phyloP scores from a whole-genome alignment of 169 alveolate species.

The Plasmodium malariae region DNA sequence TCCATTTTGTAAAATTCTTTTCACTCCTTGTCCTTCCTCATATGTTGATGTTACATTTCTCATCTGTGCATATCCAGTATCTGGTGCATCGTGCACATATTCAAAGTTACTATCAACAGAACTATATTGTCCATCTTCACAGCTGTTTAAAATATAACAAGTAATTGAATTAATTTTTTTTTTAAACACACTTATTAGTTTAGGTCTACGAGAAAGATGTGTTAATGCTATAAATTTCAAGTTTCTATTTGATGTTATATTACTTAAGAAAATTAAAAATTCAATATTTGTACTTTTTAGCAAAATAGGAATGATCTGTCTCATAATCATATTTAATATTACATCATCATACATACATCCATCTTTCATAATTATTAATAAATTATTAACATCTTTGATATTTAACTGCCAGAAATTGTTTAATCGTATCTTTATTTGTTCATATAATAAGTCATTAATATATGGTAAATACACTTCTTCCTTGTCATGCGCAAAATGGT shows the following conservation, averaged over 20 bases:
- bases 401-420: conserved; percentile 69
- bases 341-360: conserved; percentile 39
- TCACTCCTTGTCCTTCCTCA: too few relatives aligned
- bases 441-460: conserved; percentile 50
- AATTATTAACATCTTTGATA: conserved; percentile 70
- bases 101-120: not conserved
- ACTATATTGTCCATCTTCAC: not conserved
- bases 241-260: conserved; percentile 39
- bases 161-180: conserved; percentile 72
- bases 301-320: conserved; percentile 60
- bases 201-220: conserved; percentile 66
- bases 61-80: too few relatives aligned
- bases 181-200: conserved; percentile 47
- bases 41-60: too few relatives aligned
- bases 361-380: conserved; percentile 63
- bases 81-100: not conserved
- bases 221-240: conserved; percentile 52
- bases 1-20: too few relatives aligned
- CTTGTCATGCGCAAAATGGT: not conserved
- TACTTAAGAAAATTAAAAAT: conserved; percentile 66
- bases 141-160: conserved; percentile 18
- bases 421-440: conserved; percentile 65
- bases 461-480: conserved; percentile 72
- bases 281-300: conserved; percentile 44
- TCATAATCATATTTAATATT: conserved; percentile 66